These are phyloP conservation scores for Lagenidium sp. DNA, from an alignment of 352 stramenopile genomes.

Conservation along the genomic window DNA sequence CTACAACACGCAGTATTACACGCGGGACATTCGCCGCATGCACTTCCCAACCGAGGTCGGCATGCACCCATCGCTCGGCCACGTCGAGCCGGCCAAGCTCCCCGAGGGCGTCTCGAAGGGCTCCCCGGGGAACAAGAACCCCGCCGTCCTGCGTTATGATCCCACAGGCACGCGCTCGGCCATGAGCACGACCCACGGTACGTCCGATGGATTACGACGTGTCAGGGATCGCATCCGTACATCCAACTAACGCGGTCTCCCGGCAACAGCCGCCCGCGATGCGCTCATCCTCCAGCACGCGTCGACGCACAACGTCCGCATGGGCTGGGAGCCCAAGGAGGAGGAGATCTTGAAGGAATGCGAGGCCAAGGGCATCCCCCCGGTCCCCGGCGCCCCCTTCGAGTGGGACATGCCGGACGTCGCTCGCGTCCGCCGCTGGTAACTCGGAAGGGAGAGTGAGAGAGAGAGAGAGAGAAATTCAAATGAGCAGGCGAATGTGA, in stretches of 20 bases:
- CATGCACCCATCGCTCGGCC: constrained; percentile 62
- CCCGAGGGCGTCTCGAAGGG: constrained; percentile 56
- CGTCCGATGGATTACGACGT: background rate
- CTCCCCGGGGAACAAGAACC: constrained; percentile 79
- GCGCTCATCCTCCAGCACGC: constrained; percentile 55
- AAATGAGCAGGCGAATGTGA: too few relatives aligned
- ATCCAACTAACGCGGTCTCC: too few relatives aligned
- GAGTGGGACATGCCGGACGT: constrained; percentile 57
- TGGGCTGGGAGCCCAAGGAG: constrained; percentile 67
- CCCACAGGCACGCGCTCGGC: constrained; percentile 78
- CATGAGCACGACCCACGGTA: constrained; percentile 78
- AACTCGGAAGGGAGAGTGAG: too few relatives aligned
- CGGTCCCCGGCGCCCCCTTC: constrained; percentile 55
- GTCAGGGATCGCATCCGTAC: too few relatives aligned
- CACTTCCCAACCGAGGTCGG: constrained; percentile 48
- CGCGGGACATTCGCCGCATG: constrained; percentile 76
- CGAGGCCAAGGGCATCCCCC: constrained; percentile 68
- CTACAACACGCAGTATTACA: constrained; percentile 89
- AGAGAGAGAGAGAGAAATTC: too few relatives aligned
- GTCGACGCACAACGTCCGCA: constrained; percentile 75
- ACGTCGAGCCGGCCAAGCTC: constrained; percentile 46
- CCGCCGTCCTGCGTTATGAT: constrained; percentile 78
- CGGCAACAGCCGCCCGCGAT: constrained; percentile 42
- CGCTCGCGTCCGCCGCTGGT: constrained; percentile 62
- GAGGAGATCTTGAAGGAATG: constrained; percentile 68